These are phyloP conservation scores for Coniochaeta sp. DNA, from an alignment of 2,329 filamentous ascomycete genomes.

Conservation along the genomic window DNA sequence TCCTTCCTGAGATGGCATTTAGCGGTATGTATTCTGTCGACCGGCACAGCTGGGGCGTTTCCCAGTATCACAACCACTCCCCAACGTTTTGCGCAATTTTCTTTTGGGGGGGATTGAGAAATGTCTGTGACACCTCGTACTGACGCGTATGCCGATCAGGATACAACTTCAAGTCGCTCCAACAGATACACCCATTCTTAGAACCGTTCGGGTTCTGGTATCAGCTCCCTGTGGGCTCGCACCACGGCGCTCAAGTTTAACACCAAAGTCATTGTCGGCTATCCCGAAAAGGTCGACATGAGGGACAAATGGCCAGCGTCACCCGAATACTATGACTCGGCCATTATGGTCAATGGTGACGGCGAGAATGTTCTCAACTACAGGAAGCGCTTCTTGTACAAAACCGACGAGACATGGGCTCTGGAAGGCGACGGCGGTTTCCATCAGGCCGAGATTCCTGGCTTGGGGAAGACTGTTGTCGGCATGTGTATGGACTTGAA, in stretches of 20 bases:
- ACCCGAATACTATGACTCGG: conserved; percentile 49
- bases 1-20: conserved; percentile 72
- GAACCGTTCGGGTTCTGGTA: conserved; percentile 58
- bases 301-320: conserved; percentile 39
- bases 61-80: too few relatives aligned
- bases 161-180: conserved; percentile 69
- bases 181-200: conserved; percentile 61
- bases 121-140: conserved; percentile 3
- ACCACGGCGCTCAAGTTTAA: conserved; percentile 58
- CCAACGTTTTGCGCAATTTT: too few relatives aligned
- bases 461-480: conserved; percentile 44
- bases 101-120: too few relatives aligned
- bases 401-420: conserved; percentile 56
- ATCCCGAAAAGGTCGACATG: conserved; percentile 61
- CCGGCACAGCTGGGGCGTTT: too few relatives aligned
- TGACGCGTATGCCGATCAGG: conserved; percentile 31
- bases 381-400: conserved; percentile 51
- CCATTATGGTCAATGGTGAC: conserved; percentile 47
- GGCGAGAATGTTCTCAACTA: conserved; percentile 56
- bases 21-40: conserved; percentile 55
- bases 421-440: conserved; percentile 47
- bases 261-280: conserved; percentile 65
- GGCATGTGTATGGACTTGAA: conserved; percentile 63
- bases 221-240: conserved; percentile 65
- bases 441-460: conserved; percentile 34